Conservation (phyloP, 2,329 filamentous ascomycete genomes). For the Lecanicillium sp. region DNA sequence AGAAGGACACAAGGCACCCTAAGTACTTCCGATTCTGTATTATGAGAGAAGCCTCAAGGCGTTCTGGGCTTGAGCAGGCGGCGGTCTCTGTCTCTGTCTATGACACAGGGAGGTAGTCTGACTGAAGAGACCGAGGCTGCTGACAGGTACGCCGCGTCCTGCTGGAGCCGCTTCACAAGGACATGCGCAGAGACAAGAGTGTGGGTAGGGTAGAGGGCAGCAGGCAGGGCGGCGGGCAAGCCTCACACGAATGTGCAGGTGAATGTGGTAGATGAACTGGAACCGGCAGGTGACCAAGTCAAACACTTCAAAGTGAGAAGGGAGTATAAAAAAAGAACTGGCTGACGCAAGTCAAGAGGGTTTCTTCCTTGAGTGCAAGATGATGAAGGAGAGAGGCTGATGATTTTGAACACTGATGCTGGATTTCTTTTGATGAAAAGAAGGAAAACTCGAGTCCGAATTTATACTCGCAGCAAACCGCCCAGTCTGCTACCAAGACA, state of each 20-base stretch:
- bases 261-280: neutral
- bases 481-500: neutral
- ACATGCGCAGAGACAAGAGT: constrained; percentile 2
- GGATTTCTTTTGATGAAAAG: neutral
- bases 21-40: neutral
- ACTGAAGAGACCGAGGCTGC: constrained; percentile 7
- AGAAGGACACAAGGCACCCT: neutral
- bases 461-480: no score
- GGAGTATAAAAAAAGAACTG: no score
- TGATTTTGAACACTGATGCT: neutral
- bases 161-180: neutral
- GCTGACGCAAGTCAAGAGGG: no score
- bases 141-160: constrained; percentile 8
- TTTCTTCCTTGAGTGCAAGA: no score
- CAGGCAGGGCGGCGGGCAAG: neutral
- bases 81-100: neutral
- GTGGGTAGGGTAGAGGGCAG: neutral
- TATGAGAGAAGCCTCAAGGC: neutral
- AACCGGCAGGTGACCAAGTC: constrained; percentile 10
- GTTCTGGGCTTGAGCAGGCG: neutral
- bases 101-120: constrained; percentile 10
- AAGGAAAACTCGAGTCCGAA: no score
- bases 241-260: constrained; percentile 7
- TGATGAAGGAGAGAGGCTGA: no score
- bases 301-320: neutral